Percentiles rank a stretch among this genome's conserved stretches.
phyloP scores from a whole-genome alignment of 2,329 filamentous ascomycete genomes.

The Verticillium isaacii region DNA sequence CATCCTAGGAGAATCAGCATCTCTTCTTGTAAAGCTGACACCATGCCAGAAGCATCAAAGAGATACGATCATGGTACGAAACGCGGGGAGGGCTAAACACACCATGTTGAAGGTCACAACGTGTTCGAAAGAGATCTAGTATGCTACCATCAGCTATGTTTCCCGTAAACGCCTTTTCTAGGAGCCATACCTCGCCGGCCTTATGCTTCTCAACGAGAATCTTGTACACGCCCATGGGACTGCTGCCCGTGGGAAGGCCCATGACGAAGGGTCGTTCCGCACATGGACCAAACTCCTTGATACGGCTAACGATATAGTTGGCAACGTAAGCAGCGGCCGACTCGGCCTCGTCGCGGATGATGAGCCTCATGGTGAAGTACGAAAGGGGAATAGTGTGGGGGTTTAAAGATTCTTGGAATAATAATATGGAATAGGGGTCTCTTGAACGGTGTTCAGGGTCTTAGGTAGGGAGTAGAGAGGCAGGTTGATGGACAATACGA shows the following conservation, averaged over 20 bases:
- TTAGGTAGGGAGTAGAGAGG: constrained; percentile 1
- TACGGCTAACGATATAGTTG: constrained; percentile 77
- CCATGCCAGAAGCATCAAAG: constrained; percentile 1
- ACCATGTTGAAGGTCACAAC: constrained; percentile 92
- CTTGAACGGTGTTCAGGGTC: neutral
- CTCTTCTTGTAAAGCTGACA: constrained; percentile 8
- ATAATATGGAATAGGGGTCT: neutral
- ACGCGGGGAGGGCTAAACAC: constrained; percentile 18
- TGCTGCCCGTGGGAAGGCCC: constrained; percentile 78
- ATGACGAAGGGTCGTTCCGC: constrained; percentile 72
- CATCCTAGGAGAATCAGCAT: constrained; percentile 50
- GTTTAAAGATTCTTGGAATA: constrained; percentile 1
- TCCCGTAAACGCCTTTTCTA: neutral
- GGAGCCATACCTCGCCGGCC: constrained; percentile 46
- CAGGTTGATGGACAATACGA: constrained; percentile 8
- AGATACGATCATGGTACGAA: neutral
- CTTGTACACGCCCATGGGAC: constrained; percentile 73
- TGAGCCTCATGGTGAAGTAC: constrained; percentile 64
- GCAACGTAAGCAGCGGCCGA: constrained; percentile 72
- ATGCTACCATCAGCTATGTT: constrained; percentile 10
- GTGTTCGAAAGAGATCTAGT: constrained; percentile 76
- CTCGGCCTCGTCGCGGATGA: constrained; percentile 69
- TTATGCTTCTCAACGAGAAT: constrained; percentile 69
- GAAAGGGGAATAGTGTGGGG: constrained; percentile 14
- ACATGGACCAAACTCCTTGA: constrained; percentile 71